Evolutionary conservation across 495 filamentous ascomycete genomes (phyloP), one percentile per base, ranked within the genome.

Genomic region (Tuber magnatum): DNA sequence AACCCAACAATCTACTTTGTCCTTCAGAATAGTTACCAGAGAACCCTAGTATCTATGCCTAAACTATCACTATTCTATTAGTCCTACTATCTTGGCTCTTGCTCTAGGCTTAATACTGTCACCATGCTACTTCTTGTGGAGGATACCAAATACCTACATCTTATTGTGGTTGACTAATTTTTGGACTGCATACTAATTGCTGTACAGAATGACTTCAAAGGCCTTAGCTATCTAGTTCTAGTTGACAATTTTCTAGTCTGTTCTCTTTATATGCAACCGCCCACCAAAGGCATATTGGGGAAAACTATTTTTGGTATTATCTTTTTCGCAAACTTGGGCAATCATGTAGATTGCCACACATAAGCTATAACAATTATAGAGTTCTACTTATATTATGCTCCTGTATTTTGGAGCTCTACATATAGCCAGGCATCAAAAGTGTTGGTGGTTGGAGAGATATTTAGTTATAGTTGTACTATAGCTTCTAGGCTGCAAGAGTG

Each of bases 51-150:
- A 46, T 65, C 22, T 28, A 48, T 73, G 76, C 48, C 40, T 69
- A 68, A 70, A 79, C 48, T 35, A 73, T n/a, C n/a, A n/a, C n/a
- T n/a, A n/a, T n/a, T n/a, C n/a, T n/a, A n/a, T n/a, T n/a, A n/a
- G n/a, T n/a, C 16, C 44, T 74, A 77, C 69, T 70, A 20, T 40
- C 43, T 71, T 35, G 71, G 61, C 14, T 43, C 72, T 68, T 32
- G 46, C 72, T 70, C 70, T 73, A 65, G 74, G 44, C 71, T 77
- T 12, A 74, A 81, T 51, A n/a, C 61, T 77, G 44, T 80, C 80
- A 10, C 73, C 71, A 51, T 78, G 40, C 78, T 78, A 74, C 75
- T 76, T 73, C 75, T 80, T 42, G 61, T 40, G 28, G 38, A 73
- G 48, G 41, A 76, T 56, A 68, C 74, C 7, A 70, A 70, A 74